phyloP scores from a whole-genome alignment of 2,329 filamentous ascomycete species.

The Leptographium radiaticola region DNA sequence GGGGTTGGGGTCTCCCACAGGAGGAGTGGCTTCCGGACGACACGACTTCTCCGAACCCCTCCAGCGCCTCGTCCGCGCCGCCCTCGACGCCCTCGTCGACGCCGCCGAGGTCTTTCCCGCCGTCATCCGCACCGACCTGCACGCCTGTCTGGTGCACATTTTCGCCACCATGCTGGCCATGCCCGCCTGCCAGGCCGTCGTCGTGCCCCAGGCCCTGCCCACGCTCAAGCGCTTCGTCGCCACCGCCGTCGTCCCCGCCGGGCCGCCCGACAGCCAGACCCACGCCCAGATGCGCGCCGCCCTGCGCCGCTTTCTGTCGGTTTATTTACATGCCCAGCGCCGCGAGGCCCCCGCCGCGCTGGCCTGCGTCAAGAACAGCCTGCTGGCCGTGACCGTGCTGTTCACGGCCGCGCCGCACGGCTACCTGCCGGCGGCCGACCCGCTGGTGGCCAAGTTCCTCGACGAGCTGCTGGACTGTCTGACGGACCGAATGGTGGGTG shows the following conservation, averaged over 20 bases:
- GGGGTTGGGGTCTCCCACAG: too few species aligned
- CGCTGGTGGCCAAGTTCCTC: constrained; percentile 60
- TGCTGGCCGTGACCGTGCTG: constrained; percentile 78
- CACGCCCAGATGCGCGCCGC: constrained; percentile 68
- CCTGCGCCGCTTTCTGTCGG: constrained; percentile 68
- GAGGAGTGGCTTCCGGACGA: constrained; percentile 34
- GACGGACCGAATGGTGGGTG: constrained; percentile 53
- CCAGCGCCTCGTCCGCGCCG: constrained; percentile 43
- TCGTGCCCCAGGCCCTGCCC: constrained; percentile 80
- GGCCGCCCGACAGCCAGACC: constrained; percentile 40
- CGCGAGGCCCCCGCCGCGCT: constrained; percentile 64
- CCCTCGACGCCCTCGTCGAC: constrained; percentile 80
- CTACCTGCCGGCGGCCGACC: constrained; percentile 60
- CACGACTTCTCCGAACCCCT: neutral
- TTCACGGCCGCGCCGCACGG: constrained; percentile 71
- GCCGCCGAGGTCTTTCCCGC: constrained; percentile 91
- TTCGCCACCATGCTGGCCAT: constrained; percentile 88
- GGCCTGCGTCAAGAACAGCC: constrained; percentile 81
- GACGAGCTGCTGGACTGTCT: constrained; percentile 79
- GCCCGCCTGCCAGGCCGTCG: constrained; percentile 70
- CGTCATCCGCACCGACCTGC: constrained; percentile 91
- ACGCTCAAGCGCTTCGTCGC: constrained; percentile 85
- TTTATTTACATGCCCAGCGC: constrained; percentile 63
- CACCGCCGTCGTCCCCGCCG: constrained; percentile 42
- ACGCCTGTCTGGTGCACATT: constrained; percentile 93